phyloP scores from a whole-genome alignment of 2,329 filamentous ascomycete genomes.

The Phaeosphaeriaceae sp. region DNA sequence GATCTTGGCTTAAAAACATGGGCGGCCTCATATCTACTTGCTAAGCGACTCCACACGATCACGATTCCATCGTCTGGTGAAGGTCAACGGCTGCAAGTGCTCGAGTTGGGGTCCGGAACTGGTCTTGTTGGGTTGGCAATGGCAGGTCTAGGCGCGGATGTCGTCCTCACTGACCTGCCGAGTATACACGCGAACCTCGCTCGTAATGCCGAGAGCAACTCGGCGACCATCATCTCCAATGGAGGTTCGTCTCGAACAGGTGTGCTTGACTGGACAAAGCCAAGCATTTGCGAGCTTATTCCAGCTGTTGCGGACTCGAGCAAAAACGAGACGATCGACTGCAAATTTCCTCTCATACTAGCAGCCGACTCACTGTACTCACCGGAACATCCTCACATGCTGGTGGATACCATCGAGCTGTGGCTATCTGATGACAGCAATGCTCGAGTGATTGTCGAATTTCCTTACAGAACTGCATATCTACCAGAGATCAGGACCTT shows the following conservation, averaged over 20 bases:
- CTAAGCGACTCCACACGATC: conserved; percentile 67
- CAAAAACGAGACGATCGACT: conserved; percentile 15
- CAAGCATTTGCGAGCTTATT: conserved; percentile 54
- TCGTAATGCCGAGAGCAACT: conserved; percentile 75
- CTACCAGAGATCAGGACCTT: conserved; percentile 71
- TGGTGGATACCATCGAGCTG: conserved; percentile 72
- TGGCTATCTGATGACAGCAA: conserved; percentile 67
- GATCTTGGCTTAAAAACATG: conserved; percentile 93
- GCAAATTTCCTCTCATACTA: conserved; percentile 68
- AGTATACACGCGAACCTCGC: conserved; percentile 82
- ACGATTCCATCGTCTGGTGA: conserved; percentile 10
- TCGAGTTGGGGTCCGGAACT: conserved; percentile 90
- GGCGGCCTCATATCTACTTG: conserved; percentile 87
- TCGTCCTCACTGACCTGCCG: conserved; percentile 82
- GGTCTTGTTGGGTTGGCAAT: conserved; percentile 89
- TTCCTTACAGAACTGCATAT: conserved; percentile 77
- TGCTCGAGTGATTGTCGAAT: conserved; percentile 77
- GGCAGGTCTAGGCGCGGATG: conserved; percentile 71
- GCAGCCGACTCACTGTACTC: conserved; percentile 90
- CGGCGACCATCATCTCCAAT: conserved; percentile 58
- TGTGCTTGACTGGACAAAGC: conserved; percentile 75
- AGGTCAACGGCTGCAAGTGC: conserved; percentile 43
- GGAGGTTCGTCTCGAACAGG: conserved; percentile 68
- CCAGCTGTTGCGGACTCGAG: conserved; percentile 6
- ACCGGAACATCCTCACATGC: conserved; percentile 76